Evolutionary conservation across 108 stramenopile genomes (phyloP).

Genomic region (Cyclotella baltica): DNA sequence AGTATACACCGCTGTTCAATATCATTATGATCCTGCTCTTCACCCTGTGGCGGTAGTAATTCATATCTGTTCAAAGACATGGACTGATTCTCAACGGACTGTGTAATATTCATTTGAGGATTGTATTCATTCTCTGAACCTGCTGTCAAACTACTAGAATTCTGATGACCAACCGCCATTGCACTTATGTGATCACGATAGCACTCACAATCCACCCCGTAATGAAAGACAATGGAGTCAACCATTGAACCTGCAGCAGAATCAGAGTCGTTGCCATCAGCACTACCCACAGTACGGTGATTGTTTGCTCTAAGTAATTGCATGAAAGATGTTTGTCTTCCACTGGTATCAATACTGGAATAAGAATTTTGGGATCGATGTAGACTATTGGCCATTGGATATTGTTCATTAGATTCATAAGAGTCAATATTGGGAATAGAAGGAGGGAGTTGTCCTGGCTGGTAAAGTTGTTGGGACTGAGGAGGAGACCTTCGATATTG

Average conservation of each 20-base stretch:
- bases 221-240: slow-evolving; percentile 38
- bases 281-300: neutral
- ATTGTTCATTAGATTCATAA: too few species aligned
- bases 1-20: slow-evolving; percentile 18
- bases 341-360: slow-evolving; percentile 35
- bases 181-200: neutral
- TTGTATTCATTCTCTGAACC: neutral
- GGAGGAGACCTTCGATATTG: neutral
- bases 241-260: slow-evolving; percentile 21
- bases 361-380: slow-evolving; percentile 33
- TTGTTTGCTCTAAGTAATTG: neutral
- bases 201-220: slow-evolving; percentile 34
- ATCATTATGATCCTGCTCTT: neutral
- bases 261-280: slow-evolving; percentile 16
- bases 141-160: neutral
- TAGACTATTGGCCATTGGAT: too few species aligned
- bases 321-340: neutral
- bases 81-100: too few species aligned
- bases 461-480: neutral
- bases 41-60: neutral
- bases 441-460: neutral
- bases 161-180: neutral
- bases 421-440: neutral
- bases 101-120: neutral
- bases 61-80: neutral